Evolutionary conservation across 2,329 filamentous ascomycete genomes (phyloP).

Genomic region (Exserohilum rostratum): DNA sequence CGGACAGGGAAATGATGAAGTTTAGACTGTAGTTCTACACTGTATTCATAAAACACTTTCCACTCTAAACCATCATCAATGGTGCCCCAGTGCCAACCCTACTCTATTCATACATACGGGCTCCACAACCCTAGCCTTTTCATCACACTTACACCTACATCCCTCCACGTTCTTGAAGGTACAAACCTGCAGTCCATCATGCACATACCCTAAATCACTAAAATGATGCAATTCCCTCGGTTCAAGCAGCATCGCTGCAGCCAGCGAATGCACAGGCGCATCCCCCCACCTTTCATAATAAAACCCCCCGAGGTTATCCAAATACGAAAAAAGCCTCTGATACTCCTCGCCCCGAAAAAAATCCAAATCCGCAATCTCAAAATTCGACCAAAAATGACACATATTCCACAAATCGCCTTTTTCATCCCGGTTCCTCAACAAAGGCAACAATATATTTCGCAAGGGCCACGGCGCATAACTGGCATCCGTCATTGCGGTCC

Average conservation of each 20-base stretch:
- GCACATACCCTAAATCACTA: constrained; percentile 92
- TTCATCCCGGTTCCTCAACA: constrained; percentile 63
- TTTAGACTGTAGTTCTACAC: background rate
- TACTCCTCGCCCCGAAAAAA: constrained; percentile 89
- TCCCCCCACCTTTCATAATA: constrained; percentile 72
- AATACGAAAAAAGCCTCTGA: constrained; percentile 89
- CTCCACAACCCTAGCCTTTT: constrained; percentile 1
- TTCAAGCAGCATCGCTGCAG: constrained; percentile 85
- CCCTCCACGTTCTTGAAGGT: constrained; percentile 8
- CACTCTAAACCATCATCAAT: no score
- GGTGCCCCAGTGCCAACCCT: background rate
- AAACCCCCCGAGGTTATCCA: constrained; percentile 49
- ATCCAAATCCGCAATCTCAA: constrained; percentile 89
- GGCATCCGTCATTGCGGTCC: constrained; percentile 21
- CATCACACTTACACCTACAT: constrained; percentile 11
- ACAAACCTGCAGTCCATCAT: constrained; percentile 21
- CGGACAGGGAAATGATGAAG: constrained; percentile 4
- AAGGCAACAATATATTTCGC: constrained; percentile 10
- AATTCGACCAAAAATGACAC: constrained; percentile 98
- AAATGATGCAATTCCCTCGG: constrained; percentile 91
- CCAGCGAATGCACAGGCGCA: constrained; percentile 92
- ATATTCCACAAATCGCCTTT: constrained; percentile 90
- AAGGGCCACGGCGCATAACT: constrained; percentile 25
- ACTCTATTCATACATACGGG: constrained; percentile 10
- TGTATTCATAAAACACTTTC: background rate